Conservation (phyloP, 768 basidiomycete species). For the Psilocybe azurescens region DNA sequence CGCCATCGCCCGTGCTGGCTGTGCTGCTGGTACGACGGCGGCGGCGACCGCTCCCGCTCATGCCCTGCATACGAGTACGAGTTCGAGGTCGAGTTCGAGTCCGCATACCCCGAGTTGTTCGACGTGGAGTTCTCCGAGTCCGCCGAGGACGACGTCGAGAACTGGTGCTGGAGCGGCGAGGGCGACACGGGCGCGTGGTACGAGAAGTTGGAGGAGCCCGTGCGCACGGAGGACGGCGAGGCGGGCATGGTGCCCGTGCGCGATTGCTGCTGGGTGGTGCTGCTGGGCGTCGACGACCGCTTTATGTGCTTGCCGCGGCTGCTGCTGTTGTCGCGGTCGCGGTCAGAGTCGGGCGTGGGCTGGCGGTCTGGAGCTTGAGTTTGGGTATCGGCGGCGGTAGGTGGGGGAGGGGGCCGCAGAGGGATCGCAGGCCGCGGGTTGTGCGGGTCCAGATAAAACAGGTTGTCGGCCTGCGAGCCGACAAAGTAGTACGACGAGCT, state of each 20-base stretch:
- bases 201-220: slow-evolving; percentile 55
- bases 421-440: slow-evolving; percentile 80
- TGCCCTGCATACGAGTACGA: no score
- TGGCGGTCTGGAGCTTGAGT: slow-evolving; percentile 2
- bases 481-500: slow-evolving; percentile 99
- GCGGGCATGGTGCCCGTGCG: slow-evolving; percentile 40
- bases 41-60: slow-evolving; percentile 16
- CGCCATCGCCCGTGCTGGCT: slow-evolving; percentile 18
- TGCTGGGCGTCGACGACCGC: slow-evolving; percentile 4
- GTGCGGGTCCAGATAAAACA: slow-evolving; percentile 85
- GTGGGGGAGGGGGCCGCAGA: slow-evolving; percentile 49
- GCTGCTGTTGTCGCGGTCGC: neutral
- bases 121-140: neutral
- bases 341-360: slow-evolving; percentile 13
- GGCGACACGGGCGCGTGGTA: slow-evolving; percentile 66
- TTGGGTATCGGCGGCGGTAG: neutral
- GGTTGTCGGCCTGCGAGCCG: slow-evolving; percentile 85
- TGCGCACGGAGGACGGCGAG: slow-evolving; percentile 57
- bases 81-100: neutral
- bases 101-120: neutral
- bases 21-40: slow-evolving; percentile 28
- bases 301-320: neutral
- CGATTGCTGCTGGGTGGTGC: slow-evolving; percentile 12
- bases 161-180: slow-evolving; percentile 68
- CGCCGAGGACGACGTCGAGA: slow-evolving; percentile 40